Evolutionary conservation across 495 filamentous ascomycete genomes (phyloP).

Genomic region (Aspergillus indologenus): DNA sequence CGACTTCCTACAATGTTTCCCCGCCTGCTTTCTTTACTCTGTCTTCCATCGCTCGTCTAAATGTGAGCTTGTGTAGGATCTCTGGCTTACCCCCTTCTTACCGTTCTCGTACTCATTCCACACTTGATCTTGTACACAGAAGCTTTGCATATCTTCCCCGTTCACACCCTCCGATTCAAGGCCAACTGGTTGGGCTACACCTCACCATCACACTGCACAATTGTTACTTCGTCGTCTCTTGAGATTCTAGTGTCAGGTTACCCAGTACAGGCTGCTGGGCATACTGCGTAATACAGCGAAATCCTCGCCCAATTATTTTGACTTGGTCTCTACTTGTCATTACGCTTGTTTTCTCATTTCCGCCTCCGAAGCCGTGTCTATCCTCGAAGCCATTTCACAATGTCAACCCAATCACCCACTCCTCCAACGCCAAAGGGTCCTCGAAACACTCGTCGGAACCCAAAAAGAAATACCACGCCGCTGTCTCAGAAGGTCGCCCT

Average conservation of each 20-base stretch:
- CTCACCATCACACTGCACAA: neutral
- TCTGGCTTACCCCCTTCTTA: slow-evolving; percentile 10
- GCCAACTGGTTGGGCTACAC: slow-evolving; percentile 7
- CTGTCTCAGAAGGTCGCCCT: slow-evolving; percentile 27
- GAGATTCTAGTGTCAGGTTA: slow-evolving; percentile 18
- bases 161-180: slow-evolving; percentile 17
- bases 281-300: slow-evolving; percentile 22
- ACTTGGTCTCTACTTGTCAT: slow-evolving; percentile 19
- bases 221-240: slow-evolving; percentile 12
- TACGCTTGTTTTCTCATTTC: slow-evolving; percentile 12
- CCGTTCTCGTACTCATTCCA: slow-evolving; percentile 16
- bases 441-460: slow-evolving; percentile 38
- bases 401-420: slow-evolving; percentile 43
- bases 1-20: slow-evolving; percentile 16
- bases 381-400: slow-evolving; percentile 43
- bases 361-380: slow-evolving; percentile 45
- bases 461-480: slow-evolving; percentile 37
- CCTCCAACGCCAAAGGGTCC: slow-evolving; percentile 39
- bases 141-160: slow-evolving; percentile 7
- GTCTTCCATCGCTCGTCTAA: slow-evolving; percentile 18
- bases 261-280: slow-evolving; percentile 36
- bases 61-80: slow-evolving; percentile 21
- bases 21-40: slow-evolving; percentile 3
- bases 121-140: slow-evolving; percentile 4
- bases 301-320: slow-evolving; percentile 13